These are phyloP conservation scores for Pyricularia grisea DNA, from an alignment of 2,329 filamentous ascomycete genomes.

Conservation along the genomic window DNA sequence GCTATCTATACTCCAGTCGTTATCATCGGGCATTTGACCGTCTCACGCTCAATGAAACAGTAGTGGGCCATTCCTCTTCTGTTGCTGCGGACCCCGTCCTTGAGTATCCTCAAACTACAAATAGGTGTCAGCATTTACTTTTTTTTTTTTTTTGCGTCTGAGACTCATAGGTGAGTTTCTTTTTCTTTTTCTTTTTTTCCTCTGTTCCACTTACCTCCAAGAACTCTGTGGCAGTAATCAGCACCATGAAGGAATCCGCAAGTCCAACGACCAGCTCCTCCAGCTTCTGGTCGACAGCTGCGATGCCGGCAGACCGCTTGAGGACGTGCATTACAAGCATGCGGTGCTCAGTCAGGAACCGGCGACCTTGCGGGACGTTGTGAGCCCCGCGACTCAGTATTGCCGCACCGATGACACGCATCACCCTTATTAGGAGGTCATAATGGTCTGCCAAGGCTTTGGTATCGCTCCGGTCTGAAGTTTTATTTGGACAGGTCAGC, in stretches of 20 bases:
- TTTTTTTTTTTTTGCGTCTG: neutral
- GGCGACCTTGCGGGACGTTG: slow-evolving; percentile 70
- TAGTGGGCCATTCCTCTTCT: neutral
- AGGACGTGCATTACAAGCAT: slow-evolving; percentile 80
- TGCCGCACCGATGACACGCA: slow-evolving; percentile 73
- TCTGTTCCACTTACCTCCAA: slow-evolving; percentile 57
- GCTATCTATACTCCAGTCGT: neutral
- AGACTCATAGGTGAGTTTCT: neutral
- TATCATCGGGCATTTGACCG: neutral
- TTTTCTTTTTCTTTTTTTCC: too few relatives aligned
- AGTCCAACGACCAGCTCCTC: slow-evolving; percentile 63
- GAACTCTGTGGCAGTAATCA: slow-evolving; percentile 77
- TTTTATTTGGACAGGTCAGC: neutral
- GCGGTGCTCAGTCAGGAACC: slow-evolving; percentile 75
- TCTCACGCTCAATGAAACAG: neutral
- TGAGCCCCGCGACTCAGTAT: slow-evolving; percentile 74
- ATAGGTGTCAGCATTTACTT: neutral
- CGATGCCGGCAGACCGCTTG: slow-evolving; percentile 76
- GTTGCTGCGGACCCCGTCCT: neutral
- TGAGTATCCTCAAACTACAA: neutral
- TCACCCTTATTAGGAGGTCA: slow-evolving; percentile 66
- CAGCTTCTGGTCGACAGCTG: slow-evolving; percentile 27
- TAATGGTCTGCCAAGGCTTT: slow-evolving; percentile 74
- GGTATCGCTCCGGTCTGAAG: slow-evolving; percentile 52
- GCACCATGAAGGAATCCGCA: slow-evolving; percentile 74